Evolutionary conservation across 371 early-diverging fungal species (phyloP).

Genomic region (Syncephalis fuscata): DNA sequence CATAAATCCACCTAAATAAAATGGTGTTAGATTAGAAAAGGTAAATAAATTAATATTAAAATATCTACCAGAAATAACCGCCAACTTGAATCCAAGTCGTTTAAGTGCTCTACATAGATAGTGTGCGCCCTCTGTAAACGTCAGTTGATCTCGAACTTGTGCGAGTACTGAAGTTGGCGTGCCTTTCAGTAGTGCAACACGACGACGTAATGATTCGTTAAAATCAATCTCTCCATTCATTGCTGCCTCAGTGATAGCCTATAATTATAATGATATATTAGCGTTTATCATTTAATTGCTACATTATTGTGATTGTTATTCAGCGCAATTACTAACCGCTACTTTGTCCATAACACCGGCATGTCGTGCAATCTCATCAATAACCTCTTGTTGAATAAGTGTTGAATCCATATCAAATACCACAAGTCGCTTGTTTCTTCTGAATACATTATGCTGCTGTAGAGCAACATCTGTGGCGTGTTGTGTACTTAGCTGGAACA

Average conservation of each 20-base stretch:
- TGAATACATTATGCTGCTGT: conserved; percentile 73
- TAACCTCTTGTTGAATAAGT: conserved; percentile 93
- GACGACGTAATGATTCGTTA: conserved; percentile 70
- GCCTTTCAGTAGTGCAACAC: conserved; percentile 80
- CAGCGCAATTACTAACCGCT: conserved; percentile 62
- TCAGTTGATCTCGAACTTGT: conserved; percentile 49
- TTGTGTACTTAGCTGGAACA: conserved; percentile 46
- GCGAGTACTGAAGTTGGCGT: conserved; percentile 67
- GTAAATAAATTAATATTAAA: too few species aligned
- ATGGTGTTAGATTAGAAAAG: too few species aligned
- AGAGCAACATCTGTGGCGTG: conserved; percentile 72
- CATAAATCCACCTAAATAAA: conserved; percentile 85
- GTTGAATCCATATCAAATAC: conserved; percentile 99
- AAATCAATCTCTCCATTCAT: conserved; percentile 95
- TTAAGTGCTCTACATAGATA: conserved; percentile 77
- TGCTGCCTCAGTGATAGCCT: conserved; percentile 88
- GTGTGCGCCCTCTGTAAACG: conserved; percentile 84
- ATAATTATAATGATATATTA: too few species aligned
- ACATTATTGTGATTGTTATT: too few species aligned
- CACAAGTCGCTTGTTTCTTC: conserved; percentile 80
- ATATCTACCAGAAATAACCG: conserved; percentile 71
- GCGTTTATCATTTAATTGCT: too few species aligned
- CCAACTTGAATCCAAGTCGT: conserved; percentile 80
- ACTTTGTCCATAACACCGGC: conserved; percentile 86
- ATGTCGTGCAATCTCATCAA: conserved; percentile 90